Percentiles rank a stretch among this genome's conserved stretches.
Conservation (phyloP, 2,329 filamentous ascomycete species). For the Ophidiomyces ophidiicola region DNA sequence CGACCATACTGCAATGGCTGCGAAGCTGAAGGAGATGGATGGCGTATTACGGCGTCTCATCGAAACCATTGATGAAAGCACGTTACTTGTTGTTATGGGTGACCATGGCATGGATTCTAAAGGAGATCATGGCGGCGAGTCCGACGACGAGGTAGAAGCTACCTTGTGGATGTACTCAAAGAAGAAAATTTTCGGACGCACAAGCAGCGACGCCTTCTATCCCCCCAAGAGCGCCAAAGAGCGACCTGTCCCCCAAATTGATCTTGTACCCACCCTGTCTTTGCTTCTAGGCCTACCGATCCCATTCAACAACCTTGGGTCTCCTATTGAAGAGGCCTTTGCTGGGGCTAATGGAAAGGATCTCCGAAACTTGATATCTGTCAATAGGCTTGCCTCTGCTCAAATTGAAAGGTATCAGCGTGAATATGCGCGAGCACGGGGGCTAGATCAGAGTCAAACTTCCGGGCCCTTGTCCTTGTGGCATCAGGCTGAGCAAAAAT, state of each 20-base stretch:
- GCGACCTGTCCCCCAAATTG: conserved; percentile 68
- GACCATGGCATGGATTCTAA: conserved; percentile 98
- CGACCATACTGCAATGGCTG: conserved; percentile 79
- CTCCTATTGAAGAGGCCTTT: conserved; percentile 90
- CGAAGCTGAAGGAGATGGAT: conserved; percentile 88
- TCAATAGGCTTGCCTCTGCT: conserved; percentile 64
- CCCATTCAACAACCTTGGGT: conserved; percentile 89
- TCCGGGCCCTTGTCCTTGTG: conserved; percentile 48
- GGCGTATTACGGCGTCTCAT: conserved; percentile 60
- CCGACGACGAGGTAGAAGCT: conserved; percentile 87
- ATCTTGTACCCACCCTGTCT: conserved; percentile 83
- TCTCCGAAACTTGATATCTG: conserved; percentile 64
- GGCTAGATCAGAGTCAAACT: conserved; percentile 50
- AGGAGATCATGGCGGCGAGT: conserved; percentile 96
- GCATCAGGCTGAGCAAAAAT: conserved; percentile 45
- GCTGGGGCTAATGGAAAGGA: conserved; percentile 50
- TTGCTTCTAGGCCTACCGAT: conserved; percentile 82
- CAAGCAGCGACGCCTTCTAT: conserved; percentile 45
- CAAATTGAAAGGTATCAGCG: conserved; percentile 83
- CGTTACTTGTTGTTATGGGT: conserved; percentile 90
- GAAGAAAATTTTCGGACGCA: conserved; percentile 69
- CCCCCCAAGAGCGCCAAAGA: conserved; percentile 59
- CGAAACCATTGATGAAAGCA: conserved; percentile 64
- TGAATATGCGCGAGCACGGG: conserved; percentile 64
- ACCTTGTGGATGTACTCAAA: conserved; percentile 98